Percentiles rank a stretch among this genome's conserved stretches.
phyloP scores from a whole-genome alignment of 2,329 filamentous ascomycete species.

The Fusarium albosuccineum region DNA sequence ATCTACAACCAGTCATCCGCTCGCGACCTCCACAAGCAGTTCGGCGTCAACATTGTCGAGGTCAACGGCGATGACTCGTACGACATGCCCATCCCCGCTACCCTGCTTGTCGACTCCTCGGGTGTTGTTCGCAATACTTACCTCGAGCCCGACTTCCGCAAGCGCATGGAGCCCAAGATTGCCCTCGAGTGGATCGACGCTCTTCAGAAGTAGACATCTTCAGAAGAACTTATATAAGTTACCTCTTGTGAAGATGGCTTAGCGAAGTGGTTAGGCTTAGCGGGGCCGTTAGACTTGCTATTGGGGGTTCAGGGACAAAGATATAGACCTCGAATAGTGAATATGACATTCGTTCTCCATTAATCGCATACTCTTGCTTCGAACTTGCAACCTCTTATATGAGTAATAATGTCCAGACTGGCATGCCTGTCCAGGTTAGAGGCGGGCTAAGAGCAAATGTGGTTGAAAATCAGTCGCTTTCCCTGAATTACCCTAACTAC shows the following conservation, averaged over 20 bases:
- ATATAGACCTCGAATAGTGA: not conserved
- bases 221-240: not conserved
- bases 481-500: not conserved
- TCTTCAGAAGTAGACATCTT: constrained; percentile 1
- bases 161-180: constrained; percentile 52
- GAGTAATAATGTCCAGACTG: too few relatives aligned
- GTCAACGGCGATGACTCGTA: constrained; percentile 55
- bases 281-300: too few relatives aligned
- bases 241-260: not conserved
- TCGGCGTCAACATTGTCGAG: constrained; percentile 49
- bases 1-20: constrained; percentile 49
- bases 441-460: not conserved
- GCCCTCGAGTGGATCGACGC: constrained; percentile 53
- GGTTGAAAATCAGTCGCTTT: too few relatives aligned
- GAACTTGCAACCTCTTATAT: too few relatives aligned
- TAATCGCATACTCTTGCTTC: too few relatives aligned
- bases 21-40: constrained; percentile 42
- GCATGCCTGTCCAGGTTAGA: too few relatives aligned
- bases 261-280: not conserved
- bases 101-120: constrained; percentile 52
- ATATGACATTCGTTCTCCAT: too few relatives aligned
- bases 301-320: not conserved
- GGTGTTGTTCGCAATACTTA: constrained; percentile 53
- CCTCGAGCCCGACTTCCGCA: constrained; percentile 54
- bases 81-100: constrained; percentile 56